These are phyloP conservation scores for Rosa chinensis DNA, from an alignment of 306 rosid species.

Conservation along the genomic window DNA sequence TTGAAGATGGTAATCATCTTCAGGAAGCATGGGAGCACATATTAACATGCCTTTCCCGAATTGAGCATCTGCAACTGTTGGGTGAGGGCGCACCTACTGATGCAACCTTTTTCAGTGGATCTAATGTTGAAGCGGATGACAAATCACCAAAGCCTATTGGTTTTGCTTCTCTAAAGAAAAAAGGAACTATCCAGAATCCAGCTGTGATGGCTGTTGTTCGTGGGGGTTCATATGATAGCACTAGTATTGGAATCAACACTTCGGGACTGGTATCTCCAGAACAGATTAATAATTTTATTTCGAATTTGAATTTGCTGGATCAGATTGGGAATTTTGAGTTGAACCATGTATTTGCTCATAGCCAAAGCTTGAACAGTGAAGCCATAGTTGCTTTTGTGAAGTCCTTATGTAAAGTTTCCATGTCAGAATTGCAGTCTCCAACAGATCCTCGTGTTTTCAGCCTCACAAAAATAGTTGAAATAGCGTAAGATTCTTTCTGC, in stretches of 20 bases:
- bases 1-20: conserved; percentile 94
- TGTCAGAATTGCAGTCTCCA: conserved; percentile 96
- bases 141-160: conserved; percentile 57
- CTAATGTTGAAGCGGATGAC: conserved; percentile 71
- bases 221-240: conserved; percentile 96
- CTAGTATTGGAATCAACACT: conserved; percentile 66
- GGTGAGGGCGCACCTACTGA: conserved; percentile 99
- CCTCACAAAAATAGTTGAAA: conserved; percentile 96
- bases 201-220: conserved; percentile 97
- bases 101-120: conserved; percentile 76
- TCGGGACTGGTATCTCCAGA: conserved; percentile 86
- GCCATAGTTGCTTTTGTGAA: conserved; percentile 97
- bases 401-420: conserved; percentile 92
- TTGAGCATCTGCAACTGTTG: conserved; percentile 91
- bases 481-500: conserved; percentile 69
- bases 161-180: conserved; percentile 73
- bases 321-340: conserved; percentile 96
- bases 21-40: conserved; percentile 99
- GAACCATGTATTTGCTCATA: conserved; percentile 97
- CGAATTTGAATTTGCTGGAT: conserved; percentile 89
- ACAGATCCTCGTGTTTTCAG: conserved; percentile 99
- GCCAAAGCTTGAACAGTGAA: conserved; percentile 98
- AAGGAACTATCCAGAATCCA: conserved; percentile 86
- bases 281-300: conserved; percentile 81
- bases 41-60: conserved; percentile 92